Conservation (phyloP, 208 protist genomes). For the Acanthamoeba lenticulata region DNA sequence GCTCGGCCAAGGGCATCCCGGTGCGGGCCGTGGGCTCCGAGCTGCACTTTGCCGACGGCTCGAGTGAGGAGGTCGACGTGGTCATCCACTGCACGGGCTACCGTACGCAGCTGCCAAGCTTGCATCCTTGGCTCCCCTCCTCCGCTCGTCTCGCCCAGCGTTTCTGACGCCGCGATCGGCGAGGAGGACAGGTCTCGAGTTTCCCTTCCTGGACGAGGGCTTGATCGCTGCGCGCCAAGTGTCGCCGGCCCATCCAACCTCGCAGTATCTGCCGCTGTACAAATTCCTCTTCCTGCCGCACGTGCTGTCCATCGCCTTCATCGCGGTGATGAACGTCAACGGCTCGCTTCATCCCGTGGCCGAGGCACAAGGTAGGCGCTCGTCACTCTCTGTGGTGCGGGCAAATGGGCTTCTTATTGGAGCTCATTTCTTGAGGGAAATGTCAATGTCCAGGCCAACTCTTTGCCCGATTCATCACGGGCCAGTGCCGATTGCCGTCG, state of each 20-base stretch:
- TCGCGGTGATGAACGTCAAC: conserved; percentile 49
- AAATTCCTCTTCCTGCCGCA: not conserved
- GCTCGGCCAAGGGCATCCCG: not conserved
- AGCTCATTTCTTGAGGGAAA: not conserved
- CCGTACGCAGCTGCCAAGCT: not conserved
- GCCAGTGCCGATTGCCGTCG: not conserved
- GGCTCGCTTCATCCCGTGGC: conserved; percentile 22
- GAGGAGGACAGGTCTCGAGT: not conserved
- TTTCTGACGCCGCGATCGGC: no score
- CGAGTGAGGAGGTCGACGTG: not conserved
- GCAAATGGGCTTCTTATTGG: not conserved
- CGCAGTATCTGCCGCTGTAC: conserved; percentile 42
- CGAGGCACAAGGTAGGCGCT: conserved; percentile 22
- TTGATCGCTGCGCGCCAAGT: not conserved
- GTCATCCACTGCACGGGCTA: conserved; percentile 39
- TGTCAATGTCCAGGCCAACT: not conserved
- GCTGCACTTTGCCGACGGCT: not conserved
- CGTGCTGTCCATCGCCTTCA: not conserved
- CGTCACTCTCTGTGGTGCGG: not conserved
- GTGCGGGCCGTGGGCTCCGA: not conserved
- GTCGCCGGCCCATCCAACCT: not conserved
- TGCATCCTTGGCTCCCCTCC: not conserved
- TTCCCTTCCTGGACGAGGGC: not conserved
- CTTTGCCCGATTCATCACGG: not conserved
- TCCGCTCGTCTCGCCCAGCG: no score